Percentiles rank a stretch among this genome's conserved stretches.
These are phyloP conservation scores for Boletus subcaerulescens DNA, from an alignment of 768 basidiomycete genomes.

Conservation along the genomic window DNA sequence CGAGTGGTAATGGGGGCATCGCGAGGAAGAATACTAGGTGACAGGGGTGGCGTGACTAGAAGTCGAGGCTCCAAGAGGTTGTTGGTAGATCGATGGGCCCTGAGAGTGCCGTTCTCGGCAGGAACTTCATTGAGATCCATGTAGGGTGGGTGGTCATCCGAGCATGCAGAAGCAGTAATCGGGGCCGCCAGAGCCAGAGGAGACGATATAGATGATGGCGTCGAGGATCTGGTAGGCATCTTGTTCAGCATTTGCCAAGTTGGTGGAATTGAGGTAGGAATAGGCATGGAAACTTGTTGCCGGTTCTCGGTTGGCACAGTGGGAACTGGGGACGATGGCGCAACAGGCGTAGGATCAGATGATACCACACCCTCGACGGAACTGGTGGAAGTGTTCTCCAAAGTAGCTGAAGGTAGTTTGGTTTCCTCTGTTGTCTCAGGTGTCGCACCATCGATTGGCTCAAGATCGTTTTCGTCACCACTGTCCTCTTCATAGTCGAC, in stretches of 20 bases:
- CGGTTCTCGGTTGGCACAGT: conserved; percentile 22
- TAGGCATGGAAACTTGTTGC: conserved; percentile 31
- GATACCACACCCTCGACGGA: conserved; percentile 32
- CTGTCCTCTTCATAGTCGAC: conserved; percentile 55
- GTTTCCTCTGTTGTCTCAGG: conserved; percentile 23
- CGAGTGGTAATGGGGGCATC: conserved; percentile 44
- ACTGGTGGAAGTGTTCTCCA: conserved; percentile 17
- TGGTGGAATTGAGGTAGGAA: conserved; percentile 45
- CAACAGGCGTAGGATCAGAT: conserved; percentile 69
- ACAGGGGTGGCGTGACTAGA: conserved; percentile 71
- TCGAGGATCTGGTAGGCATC: conserved; percentile 77
- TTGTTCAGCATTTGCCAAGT: conserved; percentile 39
- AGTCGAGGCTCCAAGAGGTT: conserved; percentile 65
- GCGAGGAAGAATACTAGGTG: conserved; percentile 54
- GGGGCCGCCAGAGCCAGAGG: conserved; percentile 83
- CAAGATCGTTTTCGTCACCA: conserved; percentile 42
- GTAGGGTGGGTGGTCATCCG: conserved; percentile 58
- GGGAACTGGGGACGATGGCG: conserved; percentile 45
- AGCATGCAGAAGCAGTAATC: conserved; percentile 65
- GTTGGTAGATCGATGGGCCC: conserved; percentile 62
- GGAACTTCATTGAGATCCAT: conserved; percentile 62
- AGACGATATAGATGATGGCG: conserved; percentile 85
- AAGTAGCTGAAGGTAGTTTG: conserved; percentile 5
- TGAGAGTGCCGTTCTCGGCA: conserved; percentile 42
- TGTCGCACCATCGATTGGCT: conserved; percentile 26